These are phyloP conservation scores for Carex cristatella DNA, from an alignment of 176 grass and related monocot genomes.

Conservation along the genomic window DNA sequence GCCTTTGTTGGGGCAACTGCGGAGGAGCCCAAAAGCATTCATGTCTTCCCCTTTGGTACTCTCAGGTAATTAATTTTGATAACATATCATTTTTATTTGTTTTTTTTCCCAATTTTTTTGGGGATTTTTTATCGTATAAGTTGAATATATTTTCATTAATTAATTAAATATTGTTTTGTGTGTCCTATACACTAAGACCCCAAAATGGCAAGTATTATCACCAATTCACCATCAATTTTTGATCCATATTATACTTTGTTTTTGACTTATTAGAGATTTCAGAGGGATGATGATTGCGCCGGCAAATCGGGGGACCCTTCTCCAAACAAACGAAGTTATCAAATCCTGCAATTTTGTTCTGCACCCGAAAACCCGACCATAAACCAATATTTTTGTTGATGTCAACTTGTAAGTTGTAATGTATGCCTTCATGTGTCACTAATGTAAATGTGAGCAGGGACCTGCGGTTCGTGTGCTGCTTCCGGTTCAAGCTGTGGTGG, in stretches of 20 bases:
- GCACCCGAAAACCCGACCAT: not conserved
- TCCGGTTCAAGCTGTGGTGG: conserved; percentile 82
- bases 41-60: conserved; percentile 63
- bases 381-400: conserved; percentile 1
- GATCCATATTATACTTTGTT: not conserved
- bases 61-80: conserved; percentile 46
- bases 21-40: conserved; percentile 51
- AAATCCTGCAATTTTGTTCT: not conserved
- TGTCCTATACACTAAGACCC: not conserved
- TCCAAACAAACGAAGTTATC: not conserved
- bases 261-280: not conserved
- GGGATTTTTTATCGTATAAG: too few species aligned
- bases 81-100: not conserved
- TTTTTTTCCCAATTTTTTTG: too few species aligned
- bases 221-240: not conserved
- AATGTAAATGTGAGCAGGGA: conserved; percentile 33
- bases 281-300: not conserved
- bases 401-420: not conserved
- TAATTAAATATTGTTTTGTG: conserved; percentile 8
- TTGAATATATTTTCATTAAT: conserved; percentile 17
- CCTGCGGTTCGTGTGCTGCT: conserved; percentile 57
- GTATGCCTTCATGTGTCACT: not conserved
- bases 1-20: conserved; percentile 58
- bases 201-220: not conserved
- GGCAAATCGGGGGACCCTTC: not conserved